Conservation (phyloP, 495 filamentous ascomycete genomes). For the Podospora australis region DNA sequence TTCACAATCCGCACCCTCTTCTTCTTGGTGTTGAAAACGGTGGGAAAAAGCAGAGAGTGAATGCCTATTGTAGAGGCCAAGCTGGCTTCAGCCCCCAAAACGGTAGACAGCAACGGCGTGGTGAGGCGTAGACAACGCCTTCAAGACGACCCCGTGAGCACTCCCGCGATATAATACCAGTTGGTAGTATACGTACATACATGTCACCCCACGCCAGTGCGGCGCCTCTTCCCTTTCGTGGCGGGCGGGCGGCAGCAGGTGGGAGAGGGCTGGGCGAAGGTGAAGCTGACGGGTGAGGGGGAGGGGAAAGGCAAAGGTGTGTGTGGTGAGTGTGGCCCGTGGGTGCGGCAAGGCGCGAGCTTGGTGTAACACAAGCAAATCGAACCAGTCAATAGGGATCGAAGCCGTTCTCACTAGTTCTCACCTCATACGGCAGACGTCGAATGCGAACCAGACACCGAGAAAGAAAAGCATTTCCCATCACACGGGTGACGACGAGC, state of each 20-base stretch:
- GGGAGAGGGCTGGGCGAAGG: background rate
- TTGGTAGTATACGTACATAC: too few relatives aligned
- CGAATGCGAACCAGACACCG: too few relatives aligned
- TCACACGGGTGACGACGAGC: too few relatives aligned
- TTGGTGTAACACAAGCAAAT: background rate
- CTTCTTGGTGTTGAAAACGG: background rate
- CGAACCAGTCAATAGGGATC: background rate
- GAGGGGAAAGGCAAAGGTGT: too few relatives aligned
- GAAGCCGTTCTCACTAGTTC: background rate
- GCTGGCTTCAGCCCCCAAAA: background rate
- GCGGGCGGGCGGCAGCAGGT: background rate
- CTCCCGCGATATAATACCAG: too few relatives aligned
- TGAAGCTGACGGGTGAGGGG: too few relatives aligned
- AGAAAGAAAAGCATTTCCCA: too few relatives aligned
- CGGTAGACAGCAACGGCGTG: background rate
- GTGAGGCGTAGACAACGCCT: background rate
- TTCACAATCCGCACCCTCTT: background rate
- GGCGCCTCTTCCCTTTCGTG: background rate
- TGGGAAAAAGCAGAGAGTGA: background rate
- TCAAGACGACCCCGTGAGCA: too few relatives aligned
- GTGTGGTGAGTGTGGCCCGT: background rate
- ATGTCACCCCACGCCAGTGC: background rate
- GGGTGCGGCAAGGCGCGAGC: background rate
- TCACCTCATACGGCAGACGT: too few relatives aligned
- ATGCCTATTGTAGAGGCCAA: background rate